Evolutionary conservation across 2,329 filamentous ascomycete species (phyloP).

Genomic region (Diaporthe caulivora): DNA sequence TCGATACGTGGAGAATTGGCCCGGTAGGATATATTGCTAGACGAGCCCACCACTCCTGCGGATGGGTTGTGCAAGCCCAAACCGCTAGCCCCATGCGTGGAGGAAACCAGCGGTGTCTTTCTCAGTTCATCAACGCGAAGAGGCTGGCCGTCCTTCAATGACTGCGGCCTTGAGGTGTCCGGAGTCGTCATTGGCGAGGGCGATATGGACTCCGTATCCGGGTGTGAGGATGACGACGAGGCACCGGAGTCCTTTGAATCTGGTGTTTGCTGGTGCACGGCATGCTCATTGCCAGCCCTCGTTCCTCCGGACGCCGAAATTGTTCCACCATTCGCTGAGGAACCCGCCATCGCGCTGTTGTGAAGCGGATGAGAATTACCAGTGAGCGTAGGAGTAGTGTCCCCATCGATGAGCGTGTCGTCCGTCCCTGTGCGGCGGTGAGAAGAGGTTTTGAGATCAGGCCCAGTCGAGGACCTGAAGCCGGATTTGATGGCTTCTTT

Average conservation of each 20-base stretch:
- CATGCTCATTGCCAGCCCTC: conserved; percentile 3
- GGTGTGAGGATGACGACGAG: conserved; percentile 57
- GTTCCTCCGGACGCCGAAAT: neutral
- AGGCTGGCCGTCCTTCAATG: conserved; percentile 49
- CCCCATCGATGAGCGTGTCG: conserved; percentile 34
- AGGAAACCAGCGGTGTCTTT: conserved; percentile 31
- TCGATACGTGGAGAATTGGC: conserved; percentile 30
- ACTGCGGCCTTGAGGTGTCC: conserved; percentile 58
- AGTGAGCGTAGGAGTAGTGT: conserved; percentile 10
- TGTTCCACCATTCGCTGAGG: neutral
- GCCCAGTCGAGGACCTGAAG: conserved; percentile 29
- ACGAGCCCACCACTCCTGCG: conserved; percentile 38
- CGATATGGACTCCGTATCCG: conserved; percentile 53
- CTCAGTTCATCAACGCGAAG: conserved; percentile 41
- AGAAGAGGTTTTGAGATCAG: conserved; percentile 4
- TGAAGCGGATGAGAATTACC: conserved; percentile 3
- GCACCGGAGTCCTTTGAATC: conserved; percentile 51
- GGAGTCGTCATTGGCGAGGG: conserved; percentile 55
- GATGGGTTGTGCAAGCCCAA: neutral
- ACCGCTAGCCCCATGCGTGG: neutral
- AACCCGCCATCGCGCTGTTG: neutral
- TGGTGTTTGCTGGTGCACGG: neutral
- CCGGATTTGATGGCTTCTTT: conserved; percentile 40
- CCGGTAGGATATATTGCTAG: conserved; percentile 35
- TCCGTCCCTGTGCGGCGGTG: conserved; percentile 30